phyloP scores from a whole-genome alignment of 1,139 yeast species.

The Zygoascus hellenicus region DNA sequence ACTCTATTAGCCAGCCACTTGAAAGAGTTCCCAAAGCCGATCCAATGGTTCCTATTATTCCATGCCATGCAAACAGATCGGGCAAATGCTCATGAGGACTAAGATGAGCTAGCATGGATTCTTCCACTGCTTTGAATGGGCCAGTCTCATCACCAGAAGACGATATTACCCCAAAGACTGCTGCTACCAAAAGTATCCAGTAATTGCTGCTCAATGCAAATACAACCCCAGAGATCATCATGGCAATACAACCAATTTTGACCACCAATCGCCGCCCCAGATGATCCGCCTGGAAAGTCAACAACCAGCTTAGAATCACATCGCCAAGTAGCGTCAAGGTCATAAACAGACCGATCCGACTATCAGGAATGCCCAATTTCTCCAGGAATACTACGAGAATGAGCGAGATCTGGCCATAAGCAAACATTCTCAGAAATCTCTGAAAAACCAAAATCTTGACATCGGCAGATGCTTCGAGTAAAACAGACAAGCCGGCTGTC shows the following conservation, averaged over 20 bases:
- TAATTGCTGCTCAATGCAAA: constrained; percentile 54
- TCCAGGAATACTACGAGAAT: constrained; percentile 66
- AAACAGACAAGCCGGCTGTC: constrained; percentile 17
- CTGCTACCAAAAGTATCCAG: constrained; percentile 54
- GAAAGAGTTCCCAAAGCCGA: constrained; percentile 66
- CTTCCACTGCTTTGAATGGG: constrained; percentile 86
- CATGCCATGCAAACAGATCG: constrained; percentile 67
- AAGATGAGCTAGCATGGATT: constrained; percentile 76
- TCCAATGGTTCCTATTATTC: constrained; percentile 65
- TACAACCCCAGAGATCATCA: constrained; percentile 62
- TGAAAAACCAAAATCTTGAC: constrained; percentile 63
- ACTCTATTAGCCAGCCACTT: constrained; percentile 46
- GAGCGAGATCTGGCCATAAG: constrained; percentile 80
- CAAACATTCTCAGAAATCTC: constrained; percentile 64
- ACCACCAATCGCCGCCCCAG: constrained; percentile 68
- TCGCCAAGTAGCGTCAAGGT: constrained; percentile 77
- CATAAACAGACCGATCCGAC: constrained; percentile 73
- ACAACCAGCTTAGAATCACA: constrained; percentile 58
- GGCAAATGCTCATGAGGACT: constrained; percentile 63
- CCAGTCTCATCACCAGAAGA: constrained; percentile 94
- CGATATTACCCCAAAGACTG: constrained; percentile 65
- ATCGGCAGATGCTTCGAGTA: constrained; percentile 36
- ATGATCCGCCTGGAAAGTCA: constrained; percentile 76
- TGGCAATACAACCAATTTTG: constrained; percentile 59
- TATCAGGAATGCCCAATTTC: constrained; percentile 50